Percentiles rank a stretch among this genome's conserved stretches.
phyloP scores from a whole-genome alignment of 169 alveolate genomes.

The Cardiosporidium cionae region DNA sequence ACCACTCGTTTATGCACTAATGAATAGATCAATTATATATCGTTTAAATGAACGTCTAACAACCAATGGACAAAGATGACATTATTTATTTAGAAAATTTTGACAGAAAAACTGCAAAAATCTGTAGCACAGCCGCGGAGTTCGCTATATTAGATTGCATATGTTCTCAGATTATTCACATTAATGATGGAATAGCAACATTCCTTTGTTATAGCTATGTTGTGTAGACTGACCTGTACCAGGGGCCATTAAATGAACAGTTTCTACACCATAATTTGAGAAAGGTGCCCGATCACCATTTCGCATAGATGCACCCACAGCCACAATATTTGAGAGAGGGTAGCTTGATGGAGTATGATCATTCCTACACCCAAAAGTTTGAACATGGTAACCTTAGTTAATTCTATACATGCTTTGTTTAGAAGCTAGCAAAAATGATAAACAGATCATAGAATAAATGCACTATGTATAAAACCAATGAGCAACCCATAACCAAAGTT shows the following conservation, averaged over 20 bases:
- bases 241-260: slow-evolving; percentile 31
- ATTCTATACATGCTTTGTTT: not conserved
- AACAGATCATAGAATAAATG: not conserved
- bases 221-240: slow-evolving; percentile 25
- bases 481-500: not conserved
- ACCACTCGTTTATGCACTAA: not conserved
- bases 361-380: not conserved
- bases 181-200: too few species aligned
- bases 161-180: too few species aligned
- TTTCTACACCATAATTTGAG: slow-evolving; percentile 18
- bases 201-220: too few species aligned
- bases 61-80: not conserved
- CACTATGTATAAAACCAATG: not conserved
- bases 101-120: too few species aligned
- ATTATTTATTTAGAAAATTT: too few species aligned
- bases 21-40: not conserved
- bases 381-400: not conserved
- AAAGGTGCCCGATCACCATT: slow-evolving; percentile 13
- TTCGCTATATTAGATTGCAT: too few species aligned
- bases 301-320: slow-evolving; percentile 25
- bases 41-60: not conserved
- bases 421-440: not conserved
- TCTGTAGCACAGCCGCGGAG: too few species aligned
- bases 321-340: slow-evolving; percentile 17
- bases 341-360: slow-evolving; percentile 33